Evolutionary conservation across 2,329 filamentous ascomycete species (phyloP).

Genomic region (Raffaelea ambrosiae): DNA sequence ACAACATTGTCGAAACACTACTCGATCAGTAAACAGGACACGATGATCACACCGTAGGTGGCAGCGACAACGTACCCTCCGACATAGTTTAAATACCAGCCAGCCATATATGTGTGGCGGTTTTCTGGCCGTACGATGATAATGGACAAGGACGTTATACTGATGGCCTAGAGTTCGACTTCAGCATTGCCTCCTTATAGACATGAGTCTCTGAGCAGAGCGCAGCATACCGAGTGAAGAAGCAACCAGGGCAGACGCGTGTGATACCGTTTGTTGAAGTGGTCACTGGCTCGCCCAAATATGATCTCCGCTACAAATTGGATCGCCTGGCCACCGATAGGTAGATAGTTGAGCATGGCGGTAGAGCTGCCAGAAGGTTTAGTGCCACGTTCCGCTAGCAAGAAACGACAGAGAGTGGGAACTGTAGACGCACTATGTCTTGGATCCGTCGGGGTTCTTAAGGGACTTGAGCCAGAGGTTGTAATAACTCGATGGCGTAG

Average conservation of each 20-base stretch:
- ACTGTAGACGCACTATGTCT: neutral
- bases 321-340: slow-evolving; percentile 5
- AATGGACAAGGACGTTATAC: slow-evolving; percentile 2
- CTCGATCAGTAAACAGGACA: too few species aligned
- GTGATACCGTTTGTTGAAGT: neutral
- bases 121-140: slow-evolving; percentile 1
- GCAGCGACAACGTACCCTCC: neutral
- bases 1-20: slow-evolving; percentile 4
- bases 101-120: neutral
- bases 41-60: too few species aligned
- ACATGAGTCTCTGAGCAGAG: too few species aligned
- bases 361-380: slow-evolving; percentile 1
- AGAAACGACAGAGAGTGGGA: neutral
- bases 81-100: slow-evolving; percentile 4
- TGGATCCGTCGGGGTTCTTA: neutral
- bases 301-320: slow-evolving; percentile 2
- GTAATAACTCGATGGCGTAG: slow-evolving; percentile 1
- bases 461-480: slow-evolving; percentile 5
- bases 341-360: slow-evolving; percentile 4
- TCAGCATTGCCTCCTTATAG: too few species aligned
- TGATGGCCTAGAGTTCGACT: neutral
- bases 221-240: neutral
- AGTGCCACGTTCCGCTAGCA: too few species aligned
- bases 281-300: slow-evolving; percentile 2
- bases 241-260: slow-evolving; percentile 1